Base-by-base conservation (phyloP, 2,329 filamentous ascomycete genomes). In the Chalaropsis thielavioides region DNA sequence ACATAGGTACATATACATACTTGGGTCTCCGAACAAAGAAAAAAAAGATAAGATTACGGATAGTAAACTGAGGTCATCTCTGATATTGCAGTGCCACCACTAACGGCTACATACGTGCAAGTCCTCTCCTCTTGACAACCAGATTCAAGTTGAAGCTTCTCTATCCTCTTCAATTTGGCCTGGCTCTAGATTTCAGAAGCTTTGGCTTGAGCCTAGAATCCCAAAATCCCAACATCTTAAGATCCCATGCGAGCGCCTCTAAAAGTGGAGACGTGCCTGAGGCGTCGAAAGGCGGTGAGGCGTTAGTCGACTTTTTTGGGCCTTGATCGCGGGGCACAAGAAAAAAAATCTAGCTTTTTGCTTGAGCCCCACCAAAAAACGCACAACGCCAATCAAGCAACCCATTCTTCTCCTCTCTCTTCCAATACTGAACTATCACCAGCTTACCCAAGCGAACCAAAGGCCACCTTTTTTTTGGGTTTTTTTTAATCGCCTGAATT, bases 351-450 rank as follows among this genome's bases (percentile, higher is more conserved):
- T 43, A 68, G 62, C 61, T 64, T 67, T 61, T 66, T 63, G 59
- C 49, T 40, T 46, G 62, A 62, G 67, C 66, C 68, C 68, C 64
- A 67, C 66, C 64, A 68, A 59, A 67, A 67, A 64, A 65, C 61
- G 58, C 66, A 68, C 61, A 65, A 67, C 65, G 60, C 65, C 54
- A 62, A 66, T 63, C 62, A 63, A 46, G 58, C 58, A 66, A 31
- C 35, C 46, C 62, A 64, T 60, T 61, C 61, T 60, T 61, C 60
- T 64, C 56, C 62, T 60, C 65, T 64, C 66, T 61, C 38, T 54
- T 61, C 66, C 67, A 64, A 67, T 61, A 64, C 51, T 51, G 54
- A 67, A 63, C 60, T 62, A 68, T 49, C 46, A 59, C 51, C 62
- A 63, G 51, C 27, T 63, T 58, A 58, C 27, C 54, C 54, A 22